Percentiles rank a stretch among this genome's conserved stretches.
Evolutionary conservation across 2,329 filamentous ascomycete species (phyloP).

Genomic region (Colletotrichum falcatum): DNA sequence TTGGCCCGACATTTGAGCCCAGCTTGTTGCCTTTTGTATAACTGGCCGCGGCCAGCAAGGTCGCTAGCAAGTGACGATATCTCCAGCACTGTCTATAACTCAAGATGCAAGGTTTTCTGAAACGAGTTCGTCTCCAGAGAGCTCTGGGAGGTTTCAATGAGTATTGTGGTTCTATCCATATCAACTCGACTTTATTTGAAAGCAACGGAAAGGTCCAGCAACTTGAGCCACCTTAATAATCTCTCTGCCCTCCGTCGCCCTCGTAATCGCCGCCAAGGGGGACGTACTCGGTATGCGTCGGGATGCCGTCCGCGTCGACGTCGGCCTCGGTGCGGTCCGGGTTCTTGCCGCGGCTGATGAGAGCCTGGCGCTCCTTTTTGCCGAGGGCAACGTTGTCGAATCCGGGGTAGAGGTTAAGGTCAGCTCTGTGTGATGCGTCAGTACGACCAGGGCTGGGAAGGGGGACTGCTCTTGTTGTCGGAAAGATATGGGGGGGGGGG

Average conservation of each 20-base stretch:
- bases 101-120: too few relatives aligned
- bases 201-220: too few relatives aligned
- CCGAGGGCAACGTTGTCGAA: constrained; percentile 65
- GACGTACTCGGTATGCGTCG: constrained; percentile 52
- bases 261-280: not conserved
- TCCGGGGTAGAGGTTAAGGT: constrained; percentile 57
- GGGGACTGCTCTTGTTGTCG: not conserved
- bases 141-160: too few relatives aligned
- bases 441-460: constrained; percentile 41
- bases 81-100: too few relatives aligned
- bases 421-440: constrained; percentile 44
- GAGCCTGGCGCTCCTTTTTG: constrained; percentile 59
- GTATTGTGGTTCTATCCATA: too few relatives aligned
- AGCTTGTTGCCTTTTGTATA: too few relatives aligned
- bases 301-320: constrained; percentile 53
- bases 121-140: too few relatives aligned
- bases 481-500: not conserved
- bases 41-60: too few relatives aligned
- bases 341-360: constrained; percentile 60
- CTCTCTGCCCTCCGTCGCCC: not conserved
- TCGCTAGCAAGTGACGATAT: too few relatives aligned
- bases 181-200: too few relatives aligned
- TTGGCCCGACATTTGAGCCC: too few relatives aligned
- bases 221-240: too few relatives aligned
- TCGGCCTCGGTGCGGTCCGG: constrained; percentile 62